Conservation (phyloP, 352 stramenopile genomes). For the Phytophthora syringae region DNA sequence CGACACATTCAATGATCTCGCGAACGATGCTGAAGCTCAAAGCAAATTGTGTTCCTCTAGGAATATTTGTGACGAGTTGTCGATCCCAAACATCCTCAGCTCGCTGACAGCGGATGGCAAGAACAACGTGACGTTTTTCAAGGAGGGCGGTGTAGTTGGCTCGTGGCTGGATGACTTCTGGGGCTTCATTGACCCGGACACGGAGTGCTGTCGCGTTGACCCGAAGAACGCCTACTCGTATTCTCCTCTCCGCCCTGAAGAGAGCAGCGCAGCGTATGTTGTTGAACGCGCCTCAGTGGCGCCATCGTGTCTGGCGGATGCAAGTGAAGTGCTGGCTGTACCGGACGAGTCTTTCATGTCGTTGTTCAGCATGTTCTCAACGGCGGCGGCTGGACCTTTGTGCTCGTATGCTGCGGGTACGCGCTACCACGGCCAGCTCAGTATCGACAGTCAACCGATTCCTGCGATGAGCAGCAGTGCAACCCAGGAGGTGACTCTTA, state of each 20-base stretch:
- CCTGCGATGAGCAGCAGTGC: slow-evolving; percentile 35
- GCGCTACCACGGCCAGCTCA: slow-evolving; percentile 74
- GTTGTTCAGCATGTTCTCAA: slow-evolving; percentile 75
- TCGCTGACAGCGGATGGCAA: slow-evolving; percentile 42
- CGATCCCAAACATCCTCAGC: slow-evolving; percentile 67
- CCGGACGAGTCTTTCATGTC: slow-evolving; percentile 67
- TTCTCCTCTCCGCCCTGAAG: slow-evolving; percentile 43
- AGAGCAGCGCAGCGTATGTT: slow-evolving; percentile 30
- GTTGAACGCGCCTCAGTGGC: slow-evolving; percentile 25
- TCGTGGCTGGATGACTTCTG: slow-evolving; percentile 87
- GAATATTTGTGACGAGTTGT: slow-evolving; percentile 57
- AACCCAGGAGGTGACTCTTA: slow-evolving; percentile 48
- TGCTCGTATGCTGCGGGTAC: slow-evolving; percentile 69
- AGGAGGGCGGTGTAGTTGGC: slow-evolving; percentile 43
- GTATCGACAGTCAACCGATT: slow-evolving; percentile 62
- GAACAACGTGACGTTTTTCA: slow-evolving; percentile 55
- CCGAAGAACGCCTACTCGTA: slow-evolving; percentile 43
- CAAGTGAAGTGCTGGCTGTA: slow-evolving; percentile 43
- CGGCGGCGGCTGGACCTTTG: slow-evolving; percentile 43
- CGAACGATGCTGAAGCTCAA: slow-evolving; percentile 36
- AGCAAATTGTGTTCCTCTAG: slow-evolving; percentile 71
- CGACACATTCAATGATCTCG: slow-evolving; percentile 31
- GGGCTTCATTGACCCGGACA: slow-evolving; percentile 63
- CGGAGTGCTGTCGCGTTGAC: slow-evolving; percentile 72
- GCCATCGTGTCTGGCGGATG: slow-evolving; percentile 49